phyloP scores from a whole-genome alignment of 495 filamentous ascomycete genomes.

The Hypoxylon perforatum region DNA sequence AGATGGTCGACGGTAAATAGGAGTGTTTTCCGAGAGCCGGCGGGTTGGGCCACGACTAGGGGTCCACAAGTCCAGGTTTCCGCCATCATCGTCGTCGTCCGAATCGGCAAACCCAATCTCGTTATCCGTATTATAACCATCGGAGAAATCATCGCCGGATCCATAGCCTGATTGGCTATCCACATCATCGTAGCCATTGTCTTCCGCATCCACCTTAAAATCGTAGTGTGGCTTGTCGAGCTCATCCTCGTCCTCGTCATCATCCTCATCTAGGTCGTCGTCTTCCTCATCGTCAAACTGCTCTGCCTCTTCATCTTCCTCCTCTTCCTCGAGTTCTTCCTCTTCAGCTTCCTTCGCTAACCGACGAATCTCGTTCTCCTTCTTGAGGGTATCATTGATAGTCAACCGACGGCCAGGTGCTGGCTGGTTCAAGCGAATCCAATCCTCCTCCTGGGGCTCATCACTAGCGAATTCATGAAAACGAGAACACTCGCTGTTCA shows the following conservation, averaged over 20 bases:
- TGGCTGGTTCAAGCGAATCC: slow-evolving; percentile 75
- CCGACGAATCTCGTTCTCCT: slow-evolving; percentile 88
- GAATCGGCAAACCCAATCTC: slow-evolving; percentile 93
- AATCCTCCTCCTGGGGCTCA: slow-evolving; percentile 83
- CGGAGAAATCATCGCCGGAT: slow-evolving; percentile 74
- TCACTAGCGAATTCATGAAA: slow-evolving; percentile 96
- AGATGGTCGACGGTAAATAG: slow-evolving; percentile 55
- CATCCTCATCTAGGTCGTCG: slow-evolving; percentile 57
- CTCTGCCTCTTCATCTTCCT: slow-evolving; percentile 64
- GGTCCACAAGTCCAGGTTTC: slow-evolving; percentile 83
- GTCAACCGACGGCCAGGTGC: slow-evolving; percentile 75
- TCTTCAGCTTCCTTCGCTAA: slow-evolving; percentile 91
- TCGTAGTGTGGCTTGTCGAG: slow-evolving; percentile 25
- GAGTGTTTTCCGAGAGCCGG: slow-evolving; percentile 49
- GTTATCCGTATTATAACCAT: slow-evolving; percentile 94
- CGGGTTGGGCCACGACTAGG: slow-evolving; percentile 65
- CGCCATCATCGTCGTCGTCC: slow-evolving; percentile 83
- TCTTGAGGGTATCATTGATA: slow-evolving; percentile 86
- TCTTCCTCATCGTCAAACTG: slow-evolving; percentile 67
- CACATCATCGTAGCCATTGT: slow-evolving; percentile 58
- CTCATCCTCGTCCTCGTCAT: slow-evolving; percentile 61
- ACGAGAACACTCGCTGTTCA: slow-evolving; percentile 74
- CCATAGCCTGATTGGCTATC: slow-evolving; percentile 66
- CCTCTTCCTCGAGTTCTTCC: slow-evolving; percentile 80
- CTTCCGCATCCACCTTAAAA: slow-evolving; percentile 47